Evolutionary conservation across 148 eudicot genomes (phyloP).

Genomic region (Persicaria maculosa): DNA sequence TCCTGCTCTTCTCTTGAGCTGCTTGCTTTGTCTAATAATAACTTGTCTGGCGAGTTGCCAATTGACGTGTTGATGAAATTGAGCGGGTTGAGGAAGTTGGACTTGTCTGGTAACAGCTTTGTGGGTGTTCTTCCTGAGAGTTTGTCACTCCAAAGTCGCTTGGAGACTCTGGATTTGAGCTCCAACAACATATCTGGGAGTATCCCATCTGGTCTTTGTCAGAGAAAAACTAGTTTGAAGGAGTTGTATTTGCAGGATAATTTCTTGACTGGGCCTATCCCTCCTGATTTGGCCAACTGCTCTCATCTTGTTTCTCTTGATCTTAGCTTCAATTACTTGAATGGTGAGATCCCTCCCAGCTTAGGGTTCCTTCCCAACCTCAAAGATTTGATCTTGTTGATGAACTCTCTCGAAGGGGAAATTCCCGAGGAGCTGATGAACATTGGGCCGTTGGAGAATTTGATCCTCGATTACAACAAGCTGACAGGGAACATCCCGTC

Average conservation of each 20-base stretch:
- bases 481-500: constrained; percentile 59
- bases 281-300: constrained; percentile 58
- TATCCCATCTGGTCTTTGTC: constrained; percentile 20
- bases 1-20: constrained; percentile 43
- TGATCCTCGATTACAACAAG: constrained; percentile 77
- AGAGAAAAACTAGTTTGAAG: constrained; percentile 23
- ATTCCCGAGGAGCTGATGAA: constrained; percentile 67
- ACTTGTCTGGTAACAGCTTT: constrained; percentile 48
- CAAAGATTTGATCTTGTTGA: constrained; percentile 76
- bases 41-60: constrained; percentile 77
- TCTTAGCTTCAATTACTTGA: constrained; percentile 69
- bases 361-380: constrained; percentile 58
- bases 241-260: constrained; percentile 55
- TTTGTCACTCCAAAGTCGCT: constrained; percentile 27
- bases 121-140: constrained; percentile 48
- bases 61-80: constrained; percentile 41
- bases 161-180: constrained; percentile 67
- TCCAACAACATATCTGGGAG: constrained; percentile 47
- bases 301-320: constrained; percentile 56
- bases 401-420: constrained; percentile 61
- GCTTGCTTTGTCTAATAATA: constrained; percentile 57
- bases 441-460: constrained; percentile 51
- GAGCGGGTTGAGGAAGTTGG: constrained; percentile 40
- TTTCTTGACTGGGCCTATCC: constrained; percentile 43
- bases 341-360: constrained; percentile 49